Evolutionary conservation across 2,329 filamentous ascomycete genomes (phyloP).

Genomic region (Cadophora luteo-olivacea): DNA sequence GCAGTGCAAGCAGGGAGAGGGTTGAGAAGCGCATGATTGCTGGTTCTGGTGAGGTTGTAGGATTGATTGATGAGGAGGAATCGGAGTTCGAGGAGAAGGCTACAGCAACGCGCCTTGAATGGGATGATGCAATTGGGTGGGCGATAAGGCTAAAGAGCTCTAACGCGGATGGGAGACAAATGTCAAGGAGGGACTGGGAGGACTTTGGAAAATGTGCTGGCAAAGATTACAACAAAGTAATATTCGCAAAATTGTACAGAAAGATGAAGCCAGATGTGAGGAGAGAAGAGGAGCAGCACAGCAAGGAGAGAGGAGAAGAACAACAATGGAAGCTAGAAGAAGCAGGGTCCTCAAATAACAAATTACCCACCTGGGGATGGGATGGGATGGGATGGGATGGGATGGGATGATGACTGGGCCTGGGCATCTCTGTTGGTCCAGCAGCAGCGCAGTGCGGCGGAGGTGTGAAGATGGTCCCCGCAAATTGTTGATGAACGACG

Average conservation of each 20-base stretch:
- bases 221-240: slow-evolving; percentile 36
- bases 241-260: slow-evolving; percentile 25
- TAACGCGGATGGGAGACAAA: slow-evolving; percentile 26
- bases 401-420: background rate
- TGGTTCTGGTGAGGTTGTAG: slow-evolving; percentile 16
- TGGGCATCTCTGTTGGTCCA: background rate
- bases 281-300: background rate
- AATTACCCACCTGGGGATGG: slow-evolving; percentile 22
- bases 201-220: background rate
- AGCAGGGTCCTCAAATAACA: slow-evolving; percentile 23
- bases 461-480: background rate
- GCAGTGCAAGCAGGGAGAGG: slow-evolving; percentile 59
- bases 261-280: slow-evolving; percentile 29
- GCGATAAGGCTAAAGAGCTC: slow-evolving; percentile 33
- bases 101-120: slow-evolving; percentile 13
- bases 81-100: slow-evolving; percentile 21
- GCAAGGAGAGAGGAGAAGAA: background rate
- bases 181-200: slow-evolving; percentile 31
- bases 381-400: background rate
- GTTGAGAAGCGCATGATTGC: slow-evolving; percentile 62
- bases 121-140: slow-evolving; percentile 29
- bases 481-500: background rate
- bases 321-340: slow-evolving; percentile 26
- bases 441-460: slow-evolving; percentile 5
- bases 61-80: slow-evolving; percentile 22